Percentiles rank a stretch among this genome's conserved stretches.
phyloP scores from a whole-genome alignment of 2,329 filamentous ascomycete species.

The Aureobasidium sp. region DNA sequence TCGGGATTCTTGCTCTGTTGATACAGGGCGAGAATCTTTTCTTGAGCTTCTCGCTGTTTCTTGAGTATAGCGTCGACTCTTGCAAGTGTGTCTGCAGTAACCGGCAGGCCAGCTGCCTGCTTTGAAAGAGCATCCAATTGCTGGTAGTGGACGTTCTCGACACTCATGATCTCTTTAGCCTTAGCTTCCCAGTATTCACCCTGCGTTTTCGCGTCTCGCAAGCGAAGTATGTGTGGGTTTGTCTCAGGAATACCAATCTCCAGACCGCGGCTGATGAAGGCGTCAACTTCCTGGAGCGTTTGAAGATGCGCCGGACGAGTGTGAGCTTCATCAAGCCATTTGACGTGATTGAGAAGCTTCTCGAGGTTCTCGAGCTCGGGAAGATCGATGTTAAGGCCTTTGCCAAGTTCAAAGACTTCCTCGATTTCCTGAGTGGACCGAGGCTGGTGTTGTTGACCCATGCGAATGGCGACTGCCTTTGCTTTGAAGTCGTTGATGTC shows the following conservation, averaged over 20 bases:
- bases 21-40: constrained; percentile 74
- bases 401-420: constrained; percentile 81
- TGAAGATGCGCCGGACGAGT: constrained; percentile 50
- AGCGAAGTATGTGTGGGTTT: constrained; percentile 70
- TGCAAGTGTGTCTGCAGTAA: constrained; percentile 70
- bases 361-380: constrained; percentile 80
- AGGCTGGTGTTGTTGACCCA: constrained; percentile 65
- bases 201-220: constrained; percentile 64
- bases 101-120: constrained; percentile 72
- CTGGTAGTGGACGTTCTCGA: constrained; percentile 84
- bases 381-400: constrained; percentile 83
- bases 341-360: constrained; percentile 71
- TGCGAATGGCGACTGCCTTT: constrained; percentile 72
- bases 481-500: constrained; percentile 83
- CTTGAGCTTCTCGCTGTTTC: constrained; percentile 91
- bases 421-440: constrained; percentile 69
- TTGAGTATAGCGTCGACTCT: constrained; percentile 86
- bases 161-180: constrained; percentile 84
- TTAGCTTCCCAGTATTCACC: constrained; percentile 89
- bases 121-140: constrained; percentile 86
- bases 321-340: constrained; percentile 76
- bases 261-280: constrained; percentile 68
- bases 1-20: constrained; percentile 68
- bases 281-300: constrained; percentile 67
- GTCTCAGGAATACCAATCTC: constrained; percentile 70